phyloP scores from a whole-genome alignment of 73 alveolate genomes.

The Breviolum minutum region DNA sequence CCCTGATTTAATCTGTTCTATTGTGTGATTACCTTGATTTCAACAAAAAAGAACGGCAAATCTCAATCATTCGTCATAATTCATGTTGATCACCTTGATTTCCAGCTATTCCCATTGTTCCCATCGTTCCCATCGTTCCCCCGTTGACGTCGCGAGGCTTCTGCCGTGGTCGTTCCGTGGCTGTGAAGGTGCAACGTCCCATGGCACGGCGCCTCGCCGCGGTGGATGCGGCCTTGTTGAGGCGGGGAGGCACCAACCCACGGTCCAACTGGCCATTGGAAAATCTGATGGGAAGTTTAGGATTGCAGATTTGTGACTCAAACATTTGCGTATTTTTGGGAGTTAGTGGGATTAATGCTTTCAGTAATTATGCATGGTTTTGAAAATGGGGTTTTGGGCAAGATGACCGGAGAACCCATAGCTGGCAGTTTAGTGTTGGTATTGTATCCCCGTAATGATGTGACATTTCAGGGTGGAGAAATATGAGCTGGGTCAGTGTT shows the following conservation, averaged over 20 bases:
- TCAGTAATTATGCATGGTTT: not conserved
- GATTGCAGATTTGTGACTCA: not conserved
- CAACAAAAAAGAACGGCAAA: not conserved
- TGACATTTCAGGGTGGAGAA: too few relatives aligned
- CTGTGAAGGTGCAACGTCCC: conserved; percentile 83
- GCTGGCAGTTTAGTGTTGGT: too few relatives aligned
- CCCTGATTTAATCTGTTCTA: too few relatives aligned
- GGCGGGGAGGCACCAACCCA: not conserved
- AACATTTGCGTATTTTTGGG: not conserved
- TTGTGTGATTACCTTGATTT: too few relatives aligned
- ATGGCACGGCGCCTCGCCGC: conserved; percentile 78
- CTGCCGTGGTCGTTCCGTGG: conserved; percentile 61
- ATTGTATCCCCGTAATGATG: too few relatives aligned
- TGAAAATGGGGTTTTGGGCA: not conserved
- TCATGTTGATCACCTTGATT: not conserved
- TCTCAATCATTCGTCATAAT: not conserved
- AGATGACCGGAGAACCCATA: too few relatives aligned
- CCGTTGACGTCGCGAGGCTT: not conserved
- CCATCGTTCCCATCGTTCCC: too few relatives aligned
- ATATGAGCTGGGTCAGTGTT: too few relatives aligned
- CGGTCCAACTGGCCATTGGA: not conserved
- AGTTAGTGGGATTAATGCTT: too few relatives aligned
- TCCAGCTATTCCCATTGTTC: too few relatives aligned
- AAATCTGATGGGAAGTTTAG: not conserved
- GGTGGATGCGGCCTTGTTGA: conserved; percentile 71